These are phyloP conservation scores for Leptodontidium sp. DNA, from an alignment of 2,329 filamentous ascomycete genomes.

Conservation along the genomic window DNA sequence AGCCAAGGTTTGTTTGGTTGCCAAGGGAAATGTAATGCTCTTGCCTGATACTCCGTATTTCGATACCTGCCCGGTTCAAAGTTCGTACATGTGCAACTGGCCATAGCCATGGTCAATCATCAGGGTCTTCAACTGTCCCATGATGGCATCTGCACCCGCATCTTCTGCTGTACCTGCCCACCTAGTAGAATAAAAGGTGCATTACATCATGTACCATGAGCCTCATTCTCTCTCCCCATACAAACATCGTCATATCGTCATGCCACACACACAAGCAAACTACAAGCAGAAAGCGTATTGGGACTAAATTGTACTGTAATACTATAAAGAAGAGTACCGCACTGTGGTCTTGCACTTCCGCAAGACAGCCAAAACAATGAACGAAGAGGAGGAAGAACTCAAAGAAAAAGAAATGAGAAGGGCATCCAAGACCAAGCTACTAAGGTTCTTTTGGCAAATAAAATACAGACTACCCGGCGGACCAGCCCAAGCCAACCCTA, in stretches of 20 bases:
- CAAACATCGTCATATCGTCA: not conserved
- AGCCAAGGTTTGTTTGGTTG: not conserved
- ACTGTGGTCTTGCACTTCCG: not conserved
- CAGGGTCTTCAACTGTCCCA: not conserved
- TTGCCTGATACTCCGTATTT: not conserved
- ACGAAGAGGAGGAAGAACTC: not conserved
- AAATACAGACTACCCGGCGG: conserved; percentile 7
- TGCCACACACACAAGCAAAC: not conserved
- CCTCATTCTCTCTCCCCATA: not conserved
- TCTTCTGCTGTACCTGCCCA: not conserved
- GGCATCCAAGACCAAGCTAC: conserved; percentile 10
- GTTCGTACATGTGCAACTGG: not conserved
- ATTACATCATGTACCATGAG: not conserved
- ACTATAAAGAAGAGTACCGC: too few relatives aligned
- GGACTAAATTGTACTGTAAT: too few relatives aligned
- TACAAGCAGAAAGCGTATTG: not conserved
- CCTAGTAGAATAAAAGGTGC: not conserved
- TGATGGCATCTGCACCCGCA: not conserved
- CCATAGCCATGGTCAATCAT: not conserved
- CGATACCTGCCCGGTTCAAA: not conserved
- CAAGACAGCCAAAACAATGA: not conserved
- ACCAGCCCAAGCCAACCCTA: not conserved
- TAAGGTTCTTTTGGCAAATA: conserved; percentile 14
- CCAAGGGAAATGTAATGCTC: not conserved
- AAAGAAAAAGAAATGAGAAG: conserved; percentile 14